Evolutionary conservation across 2,329 filamentous ascomycete genomes (phyloP).

Genomic region (Orbilia ellipsospora): DNA sequence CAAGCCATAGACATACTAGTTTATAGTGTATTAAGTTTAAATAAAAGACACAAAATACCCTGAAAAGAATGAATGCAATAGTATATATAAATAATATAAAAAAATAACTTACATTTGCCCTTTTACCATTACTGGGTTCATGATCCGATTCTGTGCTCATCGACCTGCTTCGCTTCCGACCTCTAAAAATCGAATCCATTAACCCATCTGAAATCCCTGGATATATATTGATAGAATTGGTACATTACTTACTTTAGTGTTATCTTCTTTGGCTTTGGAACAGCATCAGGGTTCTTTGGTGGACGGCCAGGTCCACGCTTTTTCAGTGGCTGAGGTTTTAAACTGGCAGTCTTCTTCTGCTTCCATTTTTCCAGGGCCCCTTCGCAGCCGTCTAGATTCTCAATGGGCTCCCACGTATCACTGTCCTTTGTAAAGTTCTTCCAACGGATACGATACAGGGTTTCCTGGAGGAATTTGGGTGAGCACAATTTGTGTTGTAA

Average conservation of each 20-base stretch:
- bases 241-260: not conserved
- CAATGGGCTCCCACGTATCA: conserved; percentile 56
- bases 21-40: not conserved
- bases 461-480: conserved; percentile 17
- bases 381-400: conserved; percentile 51
- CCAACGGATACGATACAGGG: conserved; percentile 53
- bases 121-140: conserved; percentile 15
- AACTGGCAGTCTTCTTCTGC: conserved; percentile 16
- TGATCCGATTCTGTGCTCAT: conserved; percentile 27
- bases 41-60: not conserved
- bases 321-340: not conserved
- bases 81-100: too few relatives aligned
- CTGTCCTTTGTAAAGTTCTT: conserved; percentile 46
- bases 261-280: not conserved
- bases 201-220: not conserved
- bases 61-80: too few relatives aligned
- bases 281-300: not conserved
- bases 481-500: conserved; percentile 24
- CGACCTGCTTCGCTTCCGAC: conserved; percentile 42
- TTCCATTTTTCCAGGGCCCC: conserved; percentile 45
- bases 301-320: conserved; percentile 33
- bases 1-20: not conserved
- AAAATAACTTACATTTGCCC: conserved; percentile 27
- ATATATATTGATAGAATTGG: not conserved
- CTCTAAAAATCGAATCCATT: not conserved